These are phyloP conservation scores for Ophiosphaerella korrae DNA, from an alignment of 2,329 filamentous ascomycete species.

Conservation along the genomic window DNA sequence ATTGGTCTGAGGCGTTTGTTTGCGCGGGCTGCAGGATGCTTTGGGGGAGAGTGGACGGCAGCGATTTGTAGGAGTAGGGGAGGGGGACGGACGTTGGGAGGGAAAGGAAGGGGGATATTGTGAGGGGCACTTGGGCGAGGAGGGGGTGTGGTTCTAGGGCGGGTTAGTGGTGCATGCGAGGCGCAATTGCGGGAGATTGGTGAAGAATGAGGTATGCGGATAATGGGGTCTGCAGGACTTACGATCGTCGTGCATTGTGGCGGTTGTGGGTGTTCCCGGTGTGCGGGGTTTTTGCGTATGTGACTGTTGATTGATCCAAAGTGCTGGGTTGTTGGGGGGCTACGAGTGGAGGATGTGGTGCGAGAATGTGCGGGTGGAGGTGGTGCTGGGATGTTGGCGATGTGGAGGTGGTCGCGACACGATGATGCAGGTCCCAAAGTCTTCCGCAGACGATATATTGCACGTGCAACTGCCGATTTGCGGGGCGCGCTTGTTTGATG, in stretches of 20 bases:
- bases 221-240: conserved; percentile 19
- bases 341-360: neutral
- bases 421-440: conserved; percentile 20
- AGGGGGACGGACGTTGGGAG: conserved; percentile 89
- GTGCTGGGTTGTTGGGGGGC: conserved; percentile 5
- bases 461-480: conserved; percentile 10
- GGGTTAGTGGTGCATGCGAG: neutral
- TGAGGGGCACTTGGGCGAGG: conserved; percentile 88
- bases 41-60: conserved; percentile 83
- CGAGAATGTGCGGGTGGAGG: neutral
- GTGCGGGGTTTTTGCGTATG: neutral
- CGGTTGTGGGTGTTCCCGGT: neutral
- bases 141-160: conserved; percentile 72
- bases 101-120: conserved; percentile 91
- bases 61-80: conserved; percentile 91
- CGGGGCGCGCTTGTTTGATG: neutral
- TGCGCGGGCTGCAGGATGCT: conserved; percentile 61
- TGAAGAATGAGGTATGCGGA: neutral
- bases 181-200: neutral
- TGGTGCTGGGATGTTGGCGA: neutral
- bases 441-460: neutral
- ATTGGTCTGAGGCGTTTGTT: conserved; percentile 54
- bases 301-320: conserved; percentile 7
- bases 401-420: conserved; percentile 5
- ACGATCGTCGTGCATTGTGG: conserved; percentile 46